Evolutionary conservation across 139 green algal species (phyloP).

Genomic region (Pycnococcus provasolii): DNA sequence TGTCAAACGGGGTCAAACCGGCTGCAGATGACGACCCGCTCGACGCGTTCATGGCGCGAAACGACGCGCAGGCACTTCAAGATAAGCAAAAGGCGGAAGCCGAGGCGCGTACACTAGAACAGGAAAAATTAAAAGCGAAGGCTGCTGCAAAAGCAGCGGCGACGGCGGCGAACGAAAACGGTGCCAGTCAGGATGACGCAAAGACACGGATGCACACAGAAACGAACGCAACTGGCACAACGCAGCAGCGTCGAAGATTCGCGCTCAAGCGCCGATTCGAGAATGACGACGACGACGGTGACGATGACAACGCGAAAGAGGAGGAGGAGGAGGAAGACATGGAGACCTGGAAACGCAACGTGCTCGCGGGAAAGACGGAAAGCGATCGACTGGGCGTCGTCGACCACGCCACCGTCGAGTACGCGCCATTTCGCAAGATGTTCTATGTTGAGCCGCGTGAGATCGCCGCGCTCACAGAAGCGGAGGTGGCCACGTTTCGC

Average conservation of each 20-base stretch:
- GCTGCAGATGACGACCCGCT: slow-evolving; percentile 61
- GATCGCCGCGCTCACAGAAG: slow-evolving; percentile 31
- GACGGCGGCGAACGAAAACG: neutral
- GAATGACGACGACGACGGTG: slow-evolving; percentile 30
- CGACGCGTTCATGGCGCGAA: slow-evolving; percentile 83
- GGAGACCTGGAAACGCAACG: slow-evolving; percentile 29
- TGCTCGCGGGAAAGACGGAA: slow-evolving; percentile 40
- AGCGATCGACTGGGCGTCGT: slow-evolving; percentile 70
- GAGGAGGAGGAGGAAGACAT: slow-evolving; percentile 49
- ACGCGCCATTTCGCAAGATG: slow-evolving; percentile 70
- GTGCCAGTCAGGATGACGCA: neutral
- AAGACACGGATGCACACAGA: neutral
- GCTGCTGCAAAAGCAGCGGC: neutral
- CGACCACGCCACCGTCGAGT: slow-evolving; percentile 64
- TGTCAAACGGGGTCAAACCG: too few species aligned
- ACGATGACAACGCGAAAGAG: slow-evolving; percentile 55
- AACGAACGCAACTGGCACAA: too few species aligned
- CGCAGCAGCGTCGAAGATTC: too few species aligned
- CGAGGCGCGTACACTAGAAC: slow-evolving; percentile 18
- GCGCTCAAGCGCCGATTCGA: neutral
- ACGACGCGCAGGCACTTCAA: slow-evolving; percentile 27
- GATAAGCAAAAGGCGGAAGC: slow-evolving; percentile 35
- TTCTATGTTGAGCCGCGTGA: slow-evolving; percentile 72
- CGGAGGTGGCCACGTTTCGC: slow-evolving; percentile 56
- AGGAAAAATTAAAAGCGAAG: neutral